Conservation (phyloP, 2,329 filamentous ascomycete species). For the Neodidymelliopsis sp. region DNA sequence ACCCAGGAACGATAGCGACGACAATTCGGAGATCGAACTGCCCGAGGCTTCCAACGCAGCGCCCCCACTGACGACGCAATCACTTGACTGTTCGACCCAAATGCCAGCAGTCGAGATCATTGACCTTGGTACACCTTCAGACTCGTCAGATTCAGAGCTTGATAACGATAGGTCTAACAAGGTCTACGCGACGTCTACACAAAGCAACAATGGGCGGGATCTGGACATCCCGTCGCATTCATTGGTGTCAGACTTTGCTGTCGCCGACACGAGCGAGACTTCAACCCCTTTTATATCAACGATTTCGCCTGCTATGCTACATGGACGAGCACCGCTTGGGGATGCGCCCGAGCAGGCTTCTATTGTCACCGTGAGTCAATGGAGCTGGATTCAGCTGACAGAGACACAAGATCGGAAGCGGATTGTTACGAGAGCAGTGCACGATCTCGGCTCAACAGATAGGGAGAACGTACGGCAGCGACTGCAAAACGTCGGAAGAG, state of each 20-base stretch:
- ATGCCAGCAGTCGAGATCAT: conserved; percentile 18
- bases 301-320: neutral
- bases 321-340: conserved; percentile 3
- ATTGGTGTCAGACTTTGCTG: conserved; percentile 1
- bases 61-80: neutral
- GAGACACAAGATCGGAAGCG: conserved; percentile 52
- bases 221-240: neutral
- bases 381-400: conserved; percentile 49
- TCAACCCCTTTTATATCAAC: neutral
- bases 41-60: neutral
- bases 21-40: neutral
- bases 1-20: neutral
- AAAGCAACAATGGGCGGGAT: neutral
- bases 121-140: conserved; percentile 30
- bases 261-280: conserved; percentile 18
- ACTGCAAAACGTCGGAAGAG: conserved; percentile 27
- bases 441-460: conserved; percentile 34
- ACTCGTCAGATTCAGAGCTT: conserved; percentile 9
- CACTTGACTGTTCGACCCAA: neutral
- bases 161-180: neutral
- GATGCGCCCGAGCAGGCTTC: conserved; percentile 39
- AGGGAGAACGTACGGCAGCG: conserved; percentile 33
- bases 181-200: neutral
- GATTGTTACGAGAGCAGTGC: conserved; percentile 54
- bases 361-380: conserved; percentile 32